phyloP scores from a whole-genome alignment of 345 rosid genomes.

The Chamaenerion angustifolium region DNA sequence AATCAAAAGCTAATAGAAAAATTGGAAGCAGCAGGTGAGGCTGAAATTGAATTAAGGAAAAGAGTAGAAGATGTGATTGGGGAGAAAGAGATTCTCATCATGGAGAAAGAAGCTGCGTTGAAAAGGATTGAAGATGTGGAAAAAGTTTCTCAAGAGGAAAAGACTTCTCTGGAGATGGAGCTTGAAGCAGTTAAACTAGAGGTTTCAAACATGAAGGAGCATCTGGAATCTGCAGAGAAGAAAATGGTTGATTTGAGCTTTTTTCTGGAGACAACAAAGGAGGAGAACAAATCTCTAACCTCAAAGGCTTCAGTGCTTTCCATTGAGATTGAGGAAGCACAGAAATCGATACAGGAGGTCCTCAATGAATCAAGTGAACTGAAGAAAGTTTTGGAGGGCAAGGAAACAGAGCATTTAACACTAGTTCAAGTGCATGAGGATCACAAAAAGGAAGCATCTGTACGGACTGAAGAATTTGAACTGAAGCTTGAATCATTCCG shows the following conservation, averaged over 20 bases:
- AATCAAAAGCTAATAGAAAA: constrained; percentile 18
- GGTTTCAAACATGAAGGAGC: constrained; percentile 32
- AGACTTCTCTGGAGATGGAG: constrained; percentile 25
- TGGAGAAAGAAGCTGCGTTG: constrained; percentile 11
- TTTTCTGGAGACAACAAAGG: constrained; percentile 22
- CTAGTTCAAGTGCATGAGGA: constrained; percentile 35
- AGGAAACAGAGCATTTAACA: constrained; percentile 38
- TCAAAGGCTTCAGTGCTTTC: constrained; percentile 33
- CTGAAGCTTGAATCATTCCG: constrained; percentile 34
- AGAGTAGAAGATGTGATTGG: constrained; percentile 11
- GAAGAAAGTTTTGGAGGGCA: constrained; percentile 33
- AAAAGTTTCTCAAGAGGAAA: constrained; percentile 19
- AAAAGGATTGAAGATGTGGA: constrained; percentile 20
- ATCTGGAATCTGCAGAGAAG: constrained; percentile 47
- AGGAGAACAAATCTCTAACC: constrained; percentile 42
- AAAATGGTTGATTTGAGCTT: constrained; percentile 27
- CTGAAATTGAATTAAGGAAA: constrained; percentile 12
- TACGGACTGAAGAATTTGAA: constrained; percentile 26
- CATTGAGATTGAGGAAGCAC: constrained; percentile 40
- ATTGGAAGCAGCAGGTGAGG: constrained; percentile 12
- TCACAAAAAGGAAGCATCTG: constrained; percentile 9
- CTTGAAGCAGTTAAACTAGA: constrained; percentile 23
- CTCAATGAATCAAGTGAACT: constrained; percentile 26
- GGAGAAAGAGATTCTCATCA: constrained; percentile 15
- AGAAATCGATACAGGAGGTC: constrained; percentile 24